phyloP scores from a whole-genome alignment of 805 yeast species.

The Wickerhamiella alocasiicola region DNA sequence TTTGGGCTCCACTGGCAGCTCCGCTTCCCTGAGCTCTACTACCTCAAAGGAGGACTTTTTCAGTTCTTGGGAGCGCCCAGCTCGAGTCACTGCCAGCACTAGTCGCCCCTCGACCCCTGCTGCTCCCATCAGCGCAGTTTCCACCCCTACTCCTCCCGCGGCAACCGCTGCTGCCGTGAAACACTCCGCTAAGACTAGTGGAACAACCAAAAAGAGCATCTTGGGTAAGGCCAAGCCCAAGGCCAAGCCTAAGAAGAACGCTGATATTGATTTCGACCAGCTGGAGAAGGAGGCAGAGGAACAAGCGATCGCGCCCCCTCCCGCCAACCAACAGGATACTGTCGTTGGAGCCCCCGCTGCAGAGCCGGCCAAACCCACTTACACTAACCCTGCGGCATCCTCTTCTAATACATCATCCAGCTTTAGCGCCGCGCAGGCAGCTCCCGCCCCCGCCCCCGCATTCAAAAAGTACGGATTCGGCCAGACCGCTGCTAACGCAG shows the following conservation, averaged over 20 bases:
- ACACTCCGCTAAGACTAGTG: conserved; percentile 5
- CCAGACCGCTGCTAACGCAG: conserved; percentile 21
- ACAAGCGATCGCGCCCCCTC: conserved; percentile 40
- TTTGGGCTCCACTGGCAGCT: conserved; percentile 13
- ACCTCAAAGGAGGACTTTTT: conserved; percentile 67
- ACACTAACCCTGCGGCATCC: conserved; percentile 6
- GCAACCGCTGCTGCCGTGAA: conserved; percentile 12
- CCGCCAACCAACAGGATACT: conserved; percentile 12
- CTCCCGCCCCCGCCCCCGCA: conserved; percentile 14
- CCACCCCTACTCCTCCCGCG: conserved; percentile 12
- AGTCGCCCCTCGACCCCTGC: conserved; percentile 18
- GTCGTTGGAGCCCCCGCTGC: conserved; percentile 16
- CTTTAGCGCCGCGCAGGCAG: conserved; percentile 15
- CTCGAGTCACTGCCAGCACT: conserved; percentile 26
- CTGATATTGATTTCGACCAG: conserved; percentile 49
- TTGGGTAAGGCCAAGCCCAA: conserved; percentile 26
- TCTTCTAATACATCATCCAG: conserved; percentile 2
- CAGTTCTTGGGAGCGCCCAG: conserved; percentile 78
- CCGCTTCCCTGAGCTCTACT: conserved; percentile 18
- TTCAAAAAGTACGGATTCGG: conserved; percentile 22
- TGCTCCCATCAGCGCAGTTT: conserved; percentile 10
- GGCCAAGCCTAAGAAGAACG: conserved; percentile 24
- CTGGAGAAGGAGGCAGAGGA: conserved; percentile 67
- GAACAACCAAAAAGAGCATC: conserved; percentile 19
- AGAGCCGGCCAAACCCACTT: conserved; percentile 10